Conservation (phyloP, 1,284 basidiomycete species). For the Leccinum ponderosum region DNA sequence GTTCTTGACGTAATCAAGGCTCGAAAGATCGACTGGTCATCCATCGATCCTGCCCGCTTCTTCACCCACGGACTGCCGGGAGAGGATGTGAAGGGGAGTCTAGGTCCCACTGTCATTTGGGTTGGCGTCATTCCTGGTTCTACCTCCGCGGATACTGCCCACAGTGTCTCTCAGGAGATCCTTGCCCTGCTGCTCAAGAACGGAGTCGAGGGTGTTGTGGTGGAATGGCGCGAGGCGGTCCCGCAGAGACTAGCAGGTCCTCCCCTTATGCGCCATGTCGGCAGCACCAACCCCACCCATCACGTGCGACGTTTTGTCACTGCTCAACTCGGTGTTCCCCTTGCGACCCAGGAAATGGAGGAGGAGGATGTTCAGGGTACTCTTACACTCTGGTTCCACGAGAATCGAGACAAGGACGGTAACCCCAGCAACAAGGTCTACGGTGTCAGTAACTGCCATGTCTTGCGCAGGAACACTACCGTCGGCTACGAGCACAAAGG, state of each 20-base stretch:
- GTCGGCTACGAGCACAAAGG: too few species aligned
- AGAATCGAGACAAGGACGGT: too few species aligned
- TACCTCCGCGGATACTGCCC: background rate
- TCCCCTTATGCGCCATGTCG: background rate
- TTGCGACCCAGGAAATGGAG: too few species aligned
- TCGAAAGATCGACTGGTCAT: background rate
- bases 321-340: background rate
- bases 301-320: background rate
- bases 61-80: background rate
- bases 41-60: background rate
- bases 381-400: too few species aligned
- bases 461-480: too few species aligned
- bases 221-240: background rate
- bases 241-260: background rate
- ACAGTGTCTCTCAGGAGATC: background rate
- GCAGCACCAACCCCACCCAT: background rate
- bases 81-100: background rate
- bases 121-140: background rate
- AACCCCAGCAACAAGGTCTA: too few species aligned
- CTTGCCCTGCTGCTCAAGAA: background rate
- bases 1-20: background rate
- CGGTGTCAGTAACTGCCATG: too few species aligned
- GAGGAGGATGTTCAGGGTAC: too few species aligned
- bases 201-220: background rate
- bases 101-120: background rate